Percentiles rank a stretch among this genome's conserved stretches.
Conservation (phyloP, 805 yeast species). For the Hyphopichia homilentoma region DNA sequence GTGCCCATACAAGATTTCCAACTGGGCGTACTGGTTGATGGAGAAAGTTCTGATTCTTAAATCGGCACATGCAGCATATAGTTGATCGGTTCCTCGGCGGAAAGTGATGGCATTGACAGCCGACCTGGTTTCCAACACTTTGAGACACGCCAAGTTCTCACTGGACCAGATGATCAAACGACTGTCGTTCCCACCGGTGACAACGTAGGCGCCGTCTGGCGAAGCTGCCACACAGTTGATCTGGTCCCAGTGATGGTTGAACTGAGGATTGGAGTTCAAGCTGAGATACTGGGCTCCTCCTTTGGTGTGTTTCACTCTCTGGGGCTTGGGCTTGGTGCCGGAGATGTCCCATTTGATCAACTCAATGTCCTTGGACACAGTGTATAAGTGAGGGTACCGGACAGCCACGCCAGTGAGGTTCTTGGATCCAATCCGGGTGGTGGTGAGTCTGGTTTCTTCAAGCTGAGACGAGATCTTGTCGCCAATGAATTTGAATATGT, state of each 20-base stretch:
- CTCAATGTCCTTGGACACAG: slow-evolving; percentile 78
- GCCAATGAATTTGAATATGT: slow-evolving; percentile 66
- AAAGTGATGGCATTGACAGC: slow-evolving; percentile 70
- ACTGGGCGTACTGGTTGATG: slow-evolving; percentile 79
- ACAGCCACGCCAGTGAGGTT: slow-evolving; percentile 56
- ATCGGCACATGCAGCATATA: slow-evolving; percentile 92
- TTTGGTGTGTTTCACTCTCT: slow-evolving; percentile 56
- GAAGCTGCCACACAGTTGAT: slow-evolving; percentile 77
- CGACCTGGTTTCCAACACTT: slow-evolving; percentile 76
- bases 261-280: slow-evolving; percentile 45
- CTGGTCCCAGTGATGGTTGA: slow-evolving; percentile 74
- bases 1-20: slow-evolving; percentile 92
- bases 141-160: slow-evolving; percentile 69
- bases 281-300: slow-evolving; percentile 54
- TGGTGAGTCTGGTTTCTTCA: slow-evolving; percentile 34
- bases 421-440: slow-evolving; percentile 59
- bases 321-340: slow-evolving; percentile 49
- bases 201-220: slow-evolving; percentile 83
- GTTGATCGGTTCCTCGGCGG: slow-evolving; percentile 75
- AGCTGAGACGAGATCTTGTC: slow-evolving; percentile 41
- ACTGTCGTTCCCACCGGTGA: slow-evolving; percentile 86
- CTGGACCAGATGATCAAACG: slow-evolving; percentile 83
- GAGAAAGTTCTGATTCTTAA: slow-evolving; percentile 84
- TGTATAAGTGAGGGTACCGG: slow-evolving; percentile 60
- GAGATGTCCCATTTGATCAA: slow-evolving; percentile 77